Percentiles rank a stretch among this genome's conserved stretches.
phyloP scores from a whole-genome alignment of 352 stramenopile species.

The Elongisporangium prolatum region DNA sequence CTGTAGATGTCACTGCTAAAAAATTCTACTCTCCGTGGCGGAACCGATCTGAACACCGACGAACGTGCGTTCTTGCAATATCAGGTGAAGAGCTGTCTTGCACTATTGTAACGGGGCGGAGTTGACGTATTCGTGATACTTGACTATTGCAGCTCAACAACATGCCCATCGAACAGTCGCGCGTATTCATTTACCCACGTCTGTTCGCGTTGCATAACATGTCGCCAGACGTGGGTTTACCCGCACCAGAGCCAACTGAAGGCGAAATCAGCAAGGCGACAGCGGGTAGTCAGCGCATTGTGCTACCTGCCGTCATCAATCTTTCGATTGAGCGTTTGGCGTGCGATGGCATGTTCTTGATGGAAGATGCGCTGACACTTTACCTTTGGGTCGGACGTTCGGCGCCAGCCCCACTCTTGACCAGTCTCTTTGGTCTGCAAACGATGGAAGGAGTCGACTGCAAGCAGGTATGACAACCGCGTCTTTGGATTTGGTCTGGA shows the following conservation, averaged over 20 bases:
- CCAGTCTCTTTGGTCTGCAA: constrained; percentile 92
- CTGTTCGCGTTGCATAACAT: constrained; percentile 96
- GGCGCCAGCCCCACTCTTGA: constrained; percentile 81
- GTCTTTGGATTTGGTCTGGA: constrained; percentile 9
- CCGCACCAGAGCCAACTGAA: constrained; percentile 23
- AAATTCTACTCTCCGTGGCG: constrained; percentile 95
- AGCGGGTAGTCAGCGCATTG: constrained; percentile 61
- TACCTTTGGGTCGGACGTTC: constrained; percentile 96
- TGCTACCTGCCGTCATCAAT: constrained; percentile 91
- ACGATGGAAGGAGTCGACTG: constrained; percentile 94
- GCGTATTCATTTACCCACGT: constrained; percentile 95
- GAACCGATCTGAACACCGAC: constrained; percentile 95
- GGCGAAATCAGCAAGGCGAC: constrained; percentile 40
- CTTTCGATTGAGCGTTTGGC: constrained; percentile 93
- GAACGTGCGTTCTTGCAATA: constrained; percentile 93
- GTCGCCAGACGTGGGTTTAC: constrained; percentile 79
- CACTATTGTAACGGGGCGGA: background rate
- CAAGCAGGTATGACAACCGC: constrained; percentile 45
- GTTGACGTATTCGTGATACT: constrained; percentile 5
- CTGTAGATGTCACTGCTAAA: constrained; percentile 96
- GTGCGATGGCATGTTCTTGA: constrained; percentile 94
- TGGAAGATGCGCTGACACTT: constrained; percentile 95
- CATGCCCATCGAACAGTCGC: constrained; percentile 91
- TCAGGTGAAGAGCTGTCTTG: constrained; percentile 27
- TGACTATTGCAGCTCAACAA: constrained; percentile 74